Evolutionary conservation across 176 grass and related monocot species (phyloP).

Genomic region (Musa acuminata): DNA sequence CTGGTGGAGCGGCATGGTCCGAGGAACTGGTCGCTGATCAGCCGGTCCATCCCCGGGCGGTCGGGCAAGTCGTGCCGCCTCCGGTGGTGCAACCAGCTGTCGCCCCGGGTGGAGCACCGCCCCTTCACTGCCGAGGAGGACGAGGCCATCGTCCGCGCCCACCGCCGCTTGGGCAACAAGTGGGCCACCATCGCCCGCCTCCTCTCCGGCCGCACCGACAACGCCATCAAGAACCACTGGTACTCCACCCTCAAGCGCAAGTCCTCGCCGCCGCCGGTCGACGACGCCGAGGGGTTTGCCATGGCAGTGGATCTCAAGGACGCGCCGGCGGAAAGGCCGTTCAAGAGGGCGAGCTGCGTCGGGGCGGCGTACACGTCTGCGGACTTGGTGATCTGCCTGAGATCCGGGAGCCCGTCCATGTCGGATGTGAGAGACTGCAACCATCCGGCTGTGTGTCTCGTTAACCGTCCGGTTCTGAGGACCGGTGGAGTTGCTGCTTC

Average conservation of each 20-base stretch:
- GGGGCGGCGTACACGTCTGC: no score
- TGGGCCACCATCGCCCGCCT: conserved; percentile 63
- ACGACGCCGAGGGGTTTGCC: no score
- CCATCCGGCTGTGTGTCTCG: no score
- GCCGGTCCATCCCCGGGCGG: conserved; percentile 4
- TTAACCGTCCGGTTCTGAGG: no score
- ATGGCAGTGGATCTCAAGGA: no score
- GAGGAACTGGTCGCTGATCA: conserved; percentile 13
- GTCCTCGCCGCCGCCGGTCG: background rate
- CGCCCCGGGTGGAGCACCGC: conserved; percentile 14
- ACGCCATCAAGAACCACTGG: conserved; percentile 75
- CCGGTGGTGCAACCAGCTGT: conserved; percentile 17
- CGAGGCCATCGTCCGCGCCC: conserved; percentile 19
- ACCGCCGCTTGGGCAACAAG: conserved; percentile 43
- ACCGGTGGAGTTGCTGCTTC: no score
- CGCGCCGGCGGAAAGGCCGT: no score
- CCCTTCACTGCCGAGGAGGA: conserved; percentile 32
- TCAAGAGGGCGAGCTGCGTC: no score
- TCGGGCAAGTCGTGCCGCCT: conserved; percentile 15
- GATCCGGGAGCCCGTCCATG: no score
- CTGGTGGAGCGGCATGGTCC: conserved; percentile 4
- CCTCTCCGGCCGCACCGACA: conserved; percentile 56
- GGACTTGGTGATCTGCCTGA: no score
- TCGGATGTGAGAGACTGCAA: no score
- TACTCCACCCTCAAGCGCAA: conserved; percentile 59